Conservation (phyloP, 1,284 basidiomycete genomes). For the Fomitopsis betulina region DNA sequence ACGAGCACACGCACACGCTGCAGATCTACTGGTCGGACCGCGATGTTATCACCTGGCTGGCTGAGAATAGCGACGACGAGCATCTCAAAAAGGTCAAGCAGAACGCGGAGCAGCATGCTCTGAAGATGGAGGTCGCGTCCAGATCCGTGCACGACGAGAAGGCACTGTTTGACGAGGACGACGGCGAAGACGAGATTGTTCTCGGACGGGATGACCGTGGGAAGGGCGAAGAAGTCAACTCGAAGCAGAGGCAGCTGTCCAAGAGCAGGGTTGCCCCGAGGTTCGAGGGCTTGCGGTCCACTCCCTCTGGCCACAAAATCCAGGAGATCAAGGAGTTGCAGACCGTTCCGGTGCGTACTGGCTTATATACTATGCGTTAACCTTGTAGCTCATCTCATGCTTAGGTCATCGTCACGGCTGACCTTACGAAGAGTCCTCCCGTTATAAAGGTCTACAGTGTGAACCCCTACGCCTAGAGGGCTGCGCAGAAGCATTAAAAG, state of each 20-base stretch:
- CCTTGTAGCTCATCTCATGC: neutral
- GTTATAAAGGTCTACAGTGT: slow-evolving; percentile 92
- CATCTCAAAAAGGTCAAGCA: slow-evolving; percentile 90
- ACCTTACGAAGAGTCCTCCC: slow-evolving; percentile 90
- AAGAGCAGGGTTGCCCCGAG: slow-evolving; percentile 63
- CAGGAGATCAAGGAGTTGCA: slow-evolving; percentile 90
- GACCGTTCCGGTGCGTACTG: slow-evolving; percentile 76
- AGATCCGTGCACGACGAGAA: slow-evolving; percentile 80
- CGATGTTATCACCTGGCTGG: slow-evolving; percentile 92
- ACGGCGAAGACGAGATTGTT: slow-evolving; percentile 75
- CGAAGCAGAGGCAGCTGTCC: slow-evolving; percentile 76
- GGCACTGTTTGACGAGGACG: slow-evolving; percentile 86
- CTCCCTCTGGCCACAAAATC: slow-evolving; percentile 78
- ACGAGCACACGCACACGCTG: slow-evolving; percentile 86
- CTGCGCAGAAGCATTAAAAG: slow-evolving; percentile 39
- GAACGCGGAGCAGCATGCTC: slow-evolving; percentile 77
- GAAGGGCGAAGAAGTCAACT: slow-evolving; percentile 48
- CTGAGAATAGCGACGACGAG: slow-evolving; percentile 92
- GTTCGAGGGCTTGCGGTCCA: slow-evolving; percentile 78
- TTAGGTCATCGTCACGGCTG: slow-evolving; percentile 89
- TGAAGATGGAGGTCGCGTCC: slow-evolving; percentile 83
- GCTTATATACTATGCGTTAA: neutral
- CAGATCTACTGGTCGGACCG: slow-evolving; percentile 89
- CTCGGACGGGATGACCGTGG: slow-evolving; percentile 54
- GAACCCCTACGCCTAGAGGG: slow-evolving; percentile 70